phyloP scores from a whole-genome alignment of 352 stramenopile species.

The Pythium rishiriense region DNA sequence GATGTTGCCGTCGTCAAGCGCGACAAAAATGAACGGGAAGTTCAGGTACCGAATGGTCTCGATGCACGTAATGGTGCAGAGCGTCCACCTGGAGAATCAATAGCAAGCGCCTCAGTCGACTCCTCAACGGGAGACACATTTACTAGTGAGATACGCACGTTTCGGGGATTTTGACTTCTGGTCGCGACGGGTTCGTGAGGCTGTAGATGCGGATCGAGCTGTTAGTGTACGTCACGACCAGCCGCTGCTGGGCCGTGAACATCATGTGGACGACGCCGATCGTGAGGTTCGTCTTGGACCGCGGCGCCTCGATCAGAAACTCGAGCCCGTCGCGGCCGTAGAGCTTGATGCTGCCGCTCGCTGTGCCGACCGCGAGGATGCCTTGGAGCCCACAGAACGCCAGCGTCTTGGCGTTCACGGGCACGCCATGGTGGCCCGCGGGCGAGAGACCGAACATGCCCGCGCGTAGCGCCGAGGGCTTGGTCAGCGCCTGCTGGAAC shows the following conservation, averaged over 20 bases:
- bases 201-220: conserved; percentile 69
- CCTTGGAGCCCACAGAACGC: conserved; percentile 65
- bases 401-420: conserved; percentile 55
- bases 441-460: conserved; percentile 51
- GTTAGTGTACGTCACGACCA: conserved; percentile 65
- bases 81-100: conserved; percentile 51
- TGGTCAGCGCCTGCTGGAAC: conserved; percentile 42
- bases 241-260: conserved; percentile 64
- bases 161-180: conserved; percentile 33
- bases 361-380: conserved; percentile 66
- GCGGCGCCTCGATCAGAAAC: conserved; percentile 49
- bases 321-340: conserved; percentile 66
- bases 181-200: conserved; percentile 27
- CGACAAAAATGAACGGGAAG: conserved; percentile 73
- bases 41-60: conserved; percentile 62
- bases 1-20: conserved; percentile 65
- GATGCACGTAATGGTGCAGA: conserved; percentile 57
- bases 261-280: conserved; percentile 53
- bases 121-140: not conserved
- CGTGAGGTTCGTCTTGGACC: conserved; percentile 33
- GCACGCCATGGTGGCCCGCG: conserved; percentile 67
- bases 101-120: not conserved
- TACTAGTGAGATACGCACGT: conserved; percentile 1
- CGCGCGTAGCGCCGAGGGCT: conserved; percentile 36
- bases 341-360: conserved; percentile 63